A percentile compares a stretch with the other conserved stretches of the same genome.
Evolutionary conservation across 2,329 filamentous ascomycete genomes (phyloP).

Genomic region (Hypocrella siamensis): DNA sequence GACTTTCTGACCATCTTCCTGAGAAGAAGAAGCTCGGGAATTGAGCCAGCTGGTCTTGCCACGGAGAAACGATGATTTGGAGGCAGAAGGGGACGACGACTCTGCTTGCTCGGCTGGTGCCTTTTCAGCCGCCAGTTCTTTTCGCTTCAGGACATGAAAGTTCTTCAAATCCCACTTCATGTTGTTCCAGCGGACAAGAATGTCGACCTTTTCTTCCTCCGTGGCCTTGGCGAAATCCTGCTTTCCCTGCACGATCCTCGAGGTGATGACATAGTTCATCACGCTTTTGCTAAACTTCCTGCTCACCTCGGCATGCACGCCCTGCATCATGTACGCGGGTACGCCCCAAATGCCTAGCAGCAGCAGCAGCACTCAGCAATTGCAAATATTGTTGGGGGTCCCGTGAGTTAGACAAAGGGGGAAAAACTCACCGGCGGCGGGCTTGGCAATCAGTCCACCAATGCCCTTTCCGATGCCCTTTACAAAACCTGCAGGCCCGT

Average conservation of each 20-base stretch:
- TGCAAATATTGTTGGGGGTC: too few species aligned
- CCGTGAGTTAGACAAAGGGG: background rate
- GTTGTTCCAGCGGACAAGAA: slow-evolving; percentile 50
- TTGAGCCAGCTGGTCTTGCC: slow-evolving; percentile 31
- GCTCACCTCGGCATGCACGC: slow-evolving; percentile 61
- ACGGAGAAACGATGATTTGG: slow-evolving; percentile 10
- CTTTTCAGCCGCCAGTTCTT: slow-evolving; percentile 23
- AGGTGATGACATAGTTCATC: slow-evolving; percentile 65
- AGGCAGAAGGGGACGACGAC: slow-evolving; percentile 5
- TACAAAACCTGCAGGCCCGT: slow-evolving; percentile 42
- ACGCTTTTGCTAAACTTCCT: slow-evolving; percentile 56
- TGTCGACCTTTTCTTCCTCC: slow-evolving; percentile 43
- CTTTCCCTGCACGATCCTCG: slow-evolving; percentile 59
- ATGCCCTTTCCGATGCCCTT: slow-evolving; percentile 75
- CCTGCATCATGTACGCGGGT: slow-evolving; percentile 71
- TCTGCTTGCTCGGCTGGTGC: slow-evolving; percentile 7
- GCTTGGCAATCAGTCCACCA: slow-evolving; percentile 67
- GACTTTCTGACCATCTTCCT: slow-evolving; percentile 38
- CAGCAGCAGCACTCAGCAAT: background rate
- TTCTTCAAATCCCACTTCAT: slow-evolving; percentile 43
- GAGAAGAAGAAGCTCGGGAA: slow-evolving; percentile 29
- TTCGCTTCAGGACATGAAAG: slow-evolving; percentile 37
- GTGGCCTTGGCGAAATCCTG: slow-evolving; percentile 43
- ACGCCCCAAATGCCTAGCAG: slow-evolving; percentile 40
- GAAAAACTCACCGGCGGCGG: slow-evolving; percentile 14